These are phyloP conservation scores for Isatis lusitanica DNA, from an alignment of 441 rosid species.

Conservation along the genomic window DNA sequence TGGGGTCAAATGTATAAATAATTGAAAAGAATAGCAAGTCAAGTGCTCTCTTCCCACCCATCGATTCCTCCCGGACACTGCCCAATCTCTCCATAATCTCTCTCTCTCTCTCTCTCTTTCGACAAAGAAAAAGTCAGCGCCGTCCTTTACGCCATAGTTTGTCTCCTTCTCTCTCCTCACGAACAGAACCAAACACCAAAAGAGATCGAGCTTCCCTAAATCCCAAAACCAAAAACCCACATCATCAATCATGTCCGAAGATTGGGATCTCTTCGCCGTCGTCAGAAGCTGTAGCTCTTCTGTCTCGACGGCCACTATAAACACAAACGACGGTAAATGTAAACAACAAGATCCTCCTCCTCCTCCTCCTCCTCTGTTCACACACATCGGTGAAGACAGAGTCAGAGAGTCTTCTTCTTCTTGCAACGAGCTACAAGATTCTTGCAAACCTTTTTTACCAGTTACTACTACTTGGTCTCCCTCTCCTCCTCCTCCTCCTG, in stretches of 20 bases:
- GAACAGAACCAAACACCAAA: slow-evolving; percentile 22
- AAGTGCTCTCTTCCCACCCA: slow-evolving; percentile 36
- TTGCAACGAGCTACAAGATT: slow-evolving; percentile 54
- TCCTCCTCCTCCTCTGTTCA: slow-evolving; percentile 34
- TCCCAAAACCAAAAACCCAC: background rate
- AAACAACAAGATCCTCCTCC: slow-evolving; percentile 29
- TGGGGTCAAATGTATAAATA: slow-evolving; percentile 30
- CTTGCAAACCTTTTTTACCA: slow-evolving; percentile 54
- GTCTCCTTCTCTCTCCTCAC: slow-evolving; percentile 33
- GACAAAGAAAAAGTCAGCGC: slow-evolving; percentile 72
- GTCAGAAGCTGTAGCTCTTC: slow-evolving; percentile 57
- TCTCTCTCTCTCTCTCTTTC: slow-evolving; percentile 34
- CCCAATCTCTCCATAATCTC: slow-evolving; percentile 14
- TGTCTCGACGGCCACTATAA: background rate
- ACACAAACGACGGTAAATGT: background rate
- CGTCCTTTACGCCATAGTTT: slow-evolving; percentile 46
- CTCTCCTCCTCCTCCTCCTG: slow-evolving; percentile 33
- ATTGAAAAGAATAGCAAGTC: slow-evolving; percentile 26
- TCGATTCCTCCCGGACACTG: slow-evolving; percentile 26
- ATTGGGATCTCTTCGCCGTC: slow-evolving; percentile 75
- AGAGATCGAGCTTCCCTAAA: background rate
- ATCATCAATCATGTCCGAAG: slow-evolving; percentile 46
- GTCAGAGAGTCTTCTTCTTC: slow-evolving; percentile 41
- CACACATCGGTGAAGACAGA: slow-evolving; percentile 45
- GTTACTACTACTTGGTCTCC: slow-evolving; percentile 24